Conservation (phyloP, 306 rosid species). For the Prosopis cineraria region DNA sequence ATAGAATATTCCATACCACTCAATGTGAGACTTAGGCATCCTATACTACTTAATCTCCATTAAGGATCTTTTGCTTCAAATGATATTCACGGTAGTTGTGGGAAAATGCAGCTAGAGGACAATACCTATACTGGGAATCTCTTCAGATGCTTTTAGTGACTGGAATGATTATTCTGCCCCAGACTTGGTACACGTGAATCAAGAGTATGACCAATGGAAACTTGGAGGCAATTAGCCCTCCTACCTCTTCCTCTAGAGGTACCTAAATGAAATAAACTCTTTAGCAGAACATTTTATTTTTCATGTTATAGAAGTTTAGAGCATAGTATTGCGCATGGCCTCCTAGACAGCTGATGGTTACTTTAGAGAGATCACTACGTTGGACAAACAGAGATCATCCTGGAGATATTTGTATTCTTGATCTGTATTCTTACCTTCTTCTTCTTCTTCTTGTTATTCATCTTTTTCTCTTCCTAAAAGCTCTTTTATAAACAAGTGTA, state of each 20-base stretch:
- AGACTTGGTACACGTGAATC: neutral
- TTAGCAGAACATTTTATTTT: neutral
- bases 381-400: neutral
- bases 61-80: too few species aligned
- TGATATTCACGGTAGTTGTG: neutral
- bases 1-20: too few species aligned
- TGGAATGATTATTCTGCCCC: neutral
- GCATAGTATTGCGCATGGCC: neutral
- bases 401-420: neutral
- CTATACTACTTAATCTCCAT: too few species aligned
- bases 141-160: neutral
- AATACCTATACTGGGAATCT: neutral
- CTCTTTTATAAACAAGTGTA: neutral
- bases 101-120: neutral
- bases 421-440: neutral
- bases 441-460: neutral
- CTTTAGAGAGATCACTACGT: neutral
- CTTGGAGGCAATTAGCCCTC: neutral
- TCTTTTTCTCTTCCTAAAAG: neutral
- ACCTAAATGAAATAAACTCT: neutral
- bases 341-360: neutral
- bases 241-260: neutral
- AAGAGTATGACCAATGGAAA: neutral
- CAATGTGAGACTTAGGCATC: too few species aligned
- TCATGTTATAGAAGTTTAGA: neutral